These are phyloP conservation scores for Catunica adiposa DNA, from an alignment of 2,329 filamentous ascomycete genomes.

Conservation along the genomic window DNA sequence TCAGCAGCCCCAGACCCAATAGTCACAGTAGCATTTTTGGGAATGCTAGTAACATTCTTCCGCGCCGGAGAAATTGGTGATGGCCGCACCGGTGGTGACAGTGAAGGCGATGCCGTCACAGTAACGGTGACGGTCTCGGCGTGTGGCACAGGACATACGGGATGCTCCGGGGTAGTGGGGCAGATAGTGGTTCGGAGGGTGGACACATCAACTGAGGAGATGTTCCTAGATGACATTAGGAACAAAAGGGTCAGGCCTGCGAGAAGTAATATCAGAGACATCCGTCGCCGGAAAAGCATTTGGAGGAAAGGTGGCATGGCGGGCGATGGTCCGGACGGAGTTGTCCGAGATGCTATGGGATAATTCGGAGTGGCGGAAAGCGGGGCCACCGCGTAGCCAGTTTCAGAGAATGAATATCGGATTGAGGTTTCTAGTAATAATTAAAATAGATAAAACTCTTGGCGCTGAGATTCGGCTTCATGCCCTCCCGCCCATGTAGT, in stretches of 20 bases:
- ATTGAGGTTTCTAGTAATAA: too few species aligned
- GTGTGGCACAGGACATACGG: background rate
- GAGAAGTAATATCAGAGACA: background rate
- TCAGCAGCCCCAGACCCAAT: background rate
- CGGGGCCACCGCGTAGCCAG: too few species aligned
- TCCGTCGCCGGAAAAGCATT: background rate
- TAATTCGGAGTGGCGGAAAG: too few species aligned
- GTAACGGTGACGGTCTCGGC: background rate
- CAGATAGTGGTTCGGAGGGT: background rate
- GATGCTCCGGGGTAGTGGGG: background rate
- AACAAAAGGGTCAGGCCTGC: background rate
- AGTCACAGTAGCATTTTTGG: background rate
- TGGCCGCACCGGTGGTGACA: background rate
- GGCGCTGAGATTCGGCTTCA: too few species aligned
- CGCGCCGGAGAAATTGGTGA: background rate
- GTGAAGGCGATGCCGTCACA: background rate
- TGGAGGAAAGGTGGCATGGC: background rate
- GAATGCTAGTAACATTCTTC: background rate
- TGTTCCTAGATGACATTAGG: background rate
- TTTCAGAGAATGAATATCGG: too few species aligned
- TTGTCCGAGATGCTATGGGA: too few species aligned
- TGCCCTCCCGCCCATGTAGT: too few species aligned
- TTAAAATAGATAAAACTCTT: too few species aligned
- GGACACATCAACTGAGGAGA: background rate
- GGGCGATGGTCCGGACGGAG: background rate